These are phyloP conservation scores for Plasmodium relictum DNA, from an alignment of 169 alveolate species.

Conservation along the genomic window DNA sequence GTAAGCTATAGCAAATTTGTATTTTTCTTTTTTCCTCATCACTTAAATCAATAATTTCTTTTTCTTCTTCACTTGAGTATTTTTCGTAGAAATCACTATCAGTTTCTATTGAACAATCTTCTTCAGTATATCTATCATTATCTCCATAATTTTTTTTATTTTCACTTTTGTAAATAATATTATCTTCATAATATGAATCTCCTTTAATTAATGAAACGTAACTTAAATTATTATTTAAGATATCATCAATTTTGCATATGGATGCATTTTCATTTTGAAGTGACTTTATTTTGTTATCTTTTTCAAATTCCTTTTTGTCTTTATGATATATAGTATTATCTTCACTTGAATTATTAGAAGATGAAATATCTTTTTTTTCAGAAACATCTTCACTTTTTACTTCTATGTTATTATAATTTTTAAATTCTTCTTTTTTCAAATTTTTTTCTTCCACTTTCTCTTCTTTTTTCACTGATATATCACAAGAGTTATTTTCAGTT, in stretches of 20 bases:
- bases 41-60: slow-evolving; percentile 67
- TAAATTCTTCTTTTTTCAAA: not conserved
- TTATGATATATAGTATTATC: too few relatives aligned
- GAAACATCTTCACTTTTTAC: not conserved
- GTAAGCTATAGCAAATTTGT: slow-evolving; percentile 94
- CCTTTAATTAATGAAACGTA: slow-evolving; percentile 34
- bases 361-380: slow-evolving; percentile 1
- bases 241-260: not conserved
- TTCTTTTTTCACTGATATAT: not conserved
- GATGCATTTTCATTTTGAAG: too few relatives aligned
- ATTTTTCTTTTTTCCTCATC: slow-evolving; percentile 86
- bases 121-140: slow-evolving; percentile 14
- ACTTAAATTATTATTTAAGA: not conserved
- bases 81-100: slow-evolving; percentile 51
- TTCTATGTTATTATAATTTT: not conserved
- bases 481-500: not conserved
- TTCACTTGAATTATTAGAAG: too few relatives aligned
- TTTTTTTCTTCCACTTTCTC: not conserved
- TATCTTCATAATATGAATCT: slow-evolving; percentile 68
- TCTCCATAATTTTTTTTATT: slow-evolving; percentile 57
- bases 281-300: too few relatives aligned
- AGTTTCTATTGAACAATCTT: slow-evolving; percentile 58
- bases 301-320: not conserved
- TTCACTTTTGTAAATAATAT: slow-evolving; percentile 17
- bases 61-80: slow-evolving; percentile 54